Base-by-base conservation (phyloP, 192 early-diverging fungal genomes). In the Umbelopsis sp. region DNA sequence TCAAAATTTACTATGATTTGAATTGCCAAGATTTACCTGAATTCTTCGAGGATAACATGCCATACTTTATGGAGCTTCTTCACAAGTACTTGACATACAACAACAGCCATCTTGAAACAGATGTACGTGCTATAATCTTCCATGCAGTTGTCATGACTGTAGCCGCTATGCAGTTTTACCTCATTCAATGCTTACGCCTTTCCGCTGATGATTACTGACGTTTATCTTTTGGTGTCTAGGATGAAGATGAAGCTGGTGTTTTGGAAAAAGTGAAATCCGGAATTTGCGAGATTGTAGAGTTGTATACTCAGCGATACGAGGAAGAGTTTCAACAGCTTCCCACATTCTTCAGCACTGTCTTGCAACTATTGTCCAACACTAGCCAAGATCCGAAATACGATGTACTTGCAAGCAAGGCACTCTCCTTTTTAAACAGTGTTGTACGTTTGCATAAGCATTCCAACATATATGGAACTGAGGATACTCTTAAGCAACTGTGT, bases 1-100 rank as follows among this genome's bases (percentile, higher is more conserved):
- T 87, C 66, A 92, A 97, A 78, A 93, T 99, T 64, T 99, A 91
- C 77, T 96, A 95, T 73, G 91, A 93, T 76, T 82, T 99, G 52
- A 99, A 96, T 72, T 96, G 85, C 75, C 97, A 98, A 81, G 98
- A 99, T 79, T 79, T 97, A 64, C 97, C 98, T 15, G 93, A 96
- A 73, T 98, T 94, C 77, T 98, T 98, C 68, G 97, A 98, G 73
- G 95, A 97, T 78, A 87, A 98, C 77, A 88, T 95, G 81, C 79
- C 76, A 12, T 76, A 83, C 70, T 97, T 94, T 61, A 90, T 98
- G 93, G 67, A 76, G 18, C 74, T 96, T 12, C 89, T 98, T 71
- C 89, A 90, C 78, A 95, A 95, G 77, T 99, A 98, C 70, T 76
- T 99, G 73, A 75, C 75, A 25, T 97, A 95, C 79, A 76, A 71